Evolutionary conservation across 1,284 basidiomycete species (phyloP), one percentile per base, ranked within the genome.

Genomic region (Irpex rosettiformis): DNA sequence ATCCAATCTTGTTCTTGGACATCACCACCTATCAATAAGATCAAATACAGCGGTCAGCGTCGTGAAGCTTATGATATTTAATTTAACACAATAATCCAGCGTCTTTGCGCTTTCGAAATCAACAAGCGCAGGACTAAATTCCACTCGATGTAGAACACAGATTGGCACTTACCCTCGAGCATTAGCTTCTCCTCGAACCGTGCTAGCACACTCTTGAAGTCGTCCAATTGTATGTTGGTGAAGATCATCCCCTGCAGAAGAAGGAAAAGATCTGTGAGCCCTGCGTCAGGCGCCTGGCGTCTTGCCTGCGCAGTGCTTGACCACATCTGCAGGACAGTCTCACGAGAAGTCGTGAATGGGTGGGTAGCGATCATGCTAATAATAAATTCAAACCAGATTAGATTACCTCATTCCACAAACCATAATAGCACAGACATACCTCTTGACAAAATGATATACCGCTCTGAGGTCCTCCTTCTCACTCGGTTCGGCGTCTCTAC

Each of bases 361-460:
- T 96, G 94, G 0, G 91, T 81, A 4, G 93, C 87, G n/a, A 91
- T 92, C 79, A 98, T 84, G 69, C 93, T 93, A 65, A 18, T 52
- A 49, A 37, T 22, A 45, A 37, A 37, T 6, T 7, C 16, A 30
- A 54, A 59, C 42, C 57, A 28, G 56, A 37, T 59, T 65, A 43
- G 22, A 27, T 16, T 11, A 27, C 27, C 8, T 67, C 29, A 52
- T 47, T 56, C 57, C 37, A 57, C 54, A 4, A 28, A 29, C 4
- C 16, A 28, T 13, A 51, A 55, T 16, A 51, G 2, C 42, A 4
- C 48, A 45, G 6, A 74, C 82, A 55, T 40, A 93, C 93, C 93
- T 96, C 76, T 98, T 98, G n/a, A 88, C 83, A 65, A 96, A 96
- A 72, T 98, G 96, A 71, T 99, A 96, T 8, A 98, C 80, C 0